Evolutionary conservation across 345 rosid species (phyloP), one percentile per base, ranked within the genome.

Genomic region (Sonneratia caseolaris): DNA sequence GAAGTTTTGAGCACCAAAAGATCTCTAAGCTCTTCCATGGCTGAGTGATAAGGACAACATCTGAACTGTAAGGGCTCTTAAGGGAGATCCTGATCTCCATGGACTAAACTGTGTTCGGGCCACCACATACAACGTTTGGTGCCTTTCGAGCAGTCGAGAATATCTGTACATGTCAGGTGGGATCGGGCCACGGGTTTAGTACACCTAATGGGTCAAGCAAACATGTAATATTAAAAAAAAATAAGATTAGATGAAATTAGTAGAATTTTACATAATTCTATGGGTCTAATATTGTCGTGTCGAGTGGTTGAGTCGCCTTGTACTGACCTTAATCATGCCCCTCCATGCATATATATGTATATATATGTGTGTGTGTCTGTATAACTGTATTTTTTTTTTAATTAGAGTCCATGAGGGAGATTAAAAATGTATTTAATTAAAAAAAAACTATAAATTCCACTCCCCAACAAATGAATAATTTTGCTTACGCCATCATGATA

Each of bases 251-350:
- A 59, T 59, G 64, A 16, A 59, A 24, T 59, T 22, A 59, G 64
- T 59, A 22, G 64, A 59, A 36, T 9, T 59, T 59, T 7, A 22
- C 5, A 2, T 16, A 1, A 13, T 27, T 27, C 32, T 27, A 27
- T 27, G 32, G 32, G 32, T 27, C 32, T 27, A 27, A 27, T 27
- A 24, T 24, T 59, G 3, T 59, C 64, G 24, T 59, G 21, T 59
- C 4, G 35, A 24, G 64, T 59, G 32, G 64, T 59, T 59, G 64
- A 59, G 64, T 59, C 24, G 36, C 64, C 13, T 59, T 24, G 64
- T 59, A 59, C 64, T 24, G 12, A 59, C 64, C 64, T 59, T 59
- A 59, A 59, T 59, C 10, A 59, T 59, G 64, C 64, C 22, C 64
- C 24, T 59, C 64, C 64, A 59, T 59, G 64, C 64, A 59, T 24